Evolutionary conservation across 2,329 filamentous ascomycete genomes (phyloP).

Genomic region (Rhinocladiella similis): DNA sequence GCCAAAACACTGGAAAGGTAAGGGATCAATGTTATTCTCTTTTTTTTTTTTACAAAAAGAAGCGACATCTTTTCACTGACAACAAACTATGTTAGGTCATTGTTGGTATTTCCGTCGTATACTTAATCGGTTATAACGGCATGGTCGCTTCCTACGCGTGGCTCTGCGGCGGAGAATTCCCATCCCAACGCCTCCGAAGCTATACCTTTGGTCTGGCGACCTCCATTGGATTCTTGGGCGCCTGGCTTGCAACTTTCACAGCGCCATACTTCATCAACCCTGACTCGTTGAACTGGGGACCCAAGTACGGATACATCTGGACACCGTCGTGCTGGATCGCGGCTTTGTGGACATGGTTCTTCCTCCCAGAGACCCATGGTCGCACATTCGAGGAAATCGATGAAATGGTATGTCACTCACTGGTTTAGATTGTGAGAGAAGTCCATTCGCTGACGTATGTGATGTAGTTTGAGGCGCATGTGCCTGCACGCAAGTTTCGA

Average conservation of each 20-base stretch:
- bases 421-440: background rate
- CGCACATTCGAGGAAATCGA: constrained; percentile 33
- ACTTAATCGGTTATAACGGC: constrained; percentile 56
- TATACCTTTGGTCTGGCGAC: constrained; percentile 60
- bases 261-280: constrained; percentile 63
- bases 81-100: constrained; percentile 47
- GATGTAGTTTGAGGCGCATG: constrained; percentile 38
- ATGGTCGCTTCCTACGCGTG: constrained; percentile 59
- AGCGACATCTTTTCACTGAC: constrained; percentile 19
- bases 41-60: no score
- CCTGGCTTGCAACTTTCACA: constrained; percentile 60
- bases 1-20: constrained; percentile 34
- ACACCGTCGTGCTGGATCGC: constrained; percentile 27
- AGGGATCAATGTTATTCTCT: background rate
- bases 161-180: constrained; percentile 56
- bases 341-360: constrained; percentile 31
- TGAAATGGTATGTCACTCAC: constrained; percentile 28
- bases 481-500: constrained; percentile 39
- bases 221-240: constrained; percentile 55
- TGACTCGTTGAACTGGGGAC: constrained; percentile 55
- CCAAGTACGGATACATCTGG: constrained; percentile 61
- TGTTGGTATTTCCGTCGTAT: constrained; percentile 55
- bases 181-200: constrained; percentile 56
- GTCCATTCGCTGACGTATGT: constrained; percentile 1
- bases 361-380: constrained; percentile 56